Evolutionary conservation across 1,284 basidiomycete species (phyloP), one percentile per base, ranked within the genome.

Genomic region (Cryptococcus sp.): DNA sequence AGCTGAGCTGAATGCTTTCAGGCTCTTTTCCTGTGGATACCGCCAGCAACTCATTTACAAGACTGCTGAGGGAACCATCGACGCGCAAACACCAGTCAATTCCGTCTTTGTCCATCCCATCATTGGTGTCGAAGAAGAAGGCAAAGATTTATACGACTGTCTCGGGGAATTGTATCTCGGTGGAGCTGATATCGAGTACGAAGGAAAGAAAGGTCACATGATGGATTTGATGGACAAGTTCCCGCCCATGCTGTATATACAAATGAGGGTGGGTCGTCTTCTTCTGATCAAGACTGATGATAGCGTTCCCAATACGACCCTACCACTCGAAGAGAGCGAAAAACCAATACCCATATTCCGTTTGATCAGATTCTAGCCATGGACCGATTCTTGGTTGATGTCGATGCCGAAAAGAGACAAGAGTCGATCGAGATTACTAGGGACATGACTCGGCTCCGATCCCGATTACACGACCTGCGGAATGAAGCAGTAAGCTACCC

Each of bases 271-370:
- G 53, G 60, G 78, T 64, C 24, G 46, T 18, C 2, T 41, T 13
- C 11, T 9, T 19, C 3, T n/a, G n/a, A n/a, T n/a, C n/a, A n/a
- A n/a, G n/a, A n/a, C n/a, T n/a, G n/a, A 34, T 34, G 32, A 14
- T 62, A 98, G 88, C 82, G 94, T 55, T 96, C 93, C 1, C 94
- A 98, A 83, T 99, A 94, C 77, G 93, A 99, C 70, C 82, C 56
- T 10, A 51, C 55, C 1, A 66, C 63, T 11, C 55, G 57, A 52
- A 85, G 91, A 57, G 85, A 92, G 16, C 93, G 88, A 78, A 99
- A 99, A 74, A 92, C 88, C 10, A 94, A 98, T 69, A 91, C 91
- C 1, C 94, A 93, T 67, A 84, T 99, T 59, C 87, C 86, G 62
- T 94, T 96, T 67, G 84, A 80, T 4, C 88, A 94, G 70, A 86